Percentiles rank a stretch among this genome's conserved stretches.
These are phyloP conservation scores for Boechera stricta DNA, from an alignment of 345 rosid species.

Conservation along the genomic window DNA sequence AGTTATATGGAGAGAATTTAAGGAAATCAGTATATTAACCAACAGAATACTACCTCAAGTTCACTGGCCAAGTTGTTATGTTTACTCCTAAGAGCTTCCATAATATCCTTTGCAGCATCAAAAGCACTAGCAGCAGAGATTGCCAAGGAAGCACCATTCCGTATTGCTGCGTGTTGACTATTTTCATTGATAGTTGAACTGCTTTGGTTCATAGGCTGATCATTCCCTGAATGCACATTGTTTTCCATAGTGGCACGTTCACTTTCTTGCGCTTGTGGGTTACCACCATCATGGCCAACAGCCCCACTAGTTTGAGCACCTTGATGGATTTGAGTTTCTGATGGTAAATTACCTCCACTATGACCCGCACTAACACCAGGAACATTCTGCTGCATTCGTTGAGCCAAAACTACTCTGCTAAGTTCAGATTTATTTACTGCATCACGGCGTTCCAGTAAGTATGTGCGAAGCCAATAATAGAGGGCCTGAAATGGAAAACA, in stretches of 20 bases:
- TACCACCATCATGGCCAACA: conserved; percentile 72
- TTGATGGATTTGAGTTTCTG: conserved; percentile 74
- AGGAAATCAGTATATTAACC: conserved; percentile 20
- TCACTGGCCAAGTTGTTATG: conserved; percentile 92
- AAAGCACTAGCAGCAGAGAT: conserved; percentile 90
- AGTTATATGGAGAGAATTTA: background rate
- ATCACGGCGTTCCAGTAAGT: conserved; percentile 97
- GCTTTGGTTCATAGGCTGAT: conserved; percentile 75
- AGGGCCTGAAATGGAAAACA: conserved; percentile 63
- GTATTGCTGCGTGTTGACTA: conserved; percentile 68
- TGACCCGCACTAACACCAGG: conserved; percentile 62
- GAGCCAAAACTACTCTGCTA: conserved; percentile 78
- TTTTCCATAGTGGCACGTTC: conserved; percentile 67
- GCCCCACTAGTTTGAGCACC: conserved; percentile 60
- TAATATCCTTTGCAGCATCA: conserved; percentile 95
- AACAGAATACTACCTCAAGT: conserved; percentile 72
- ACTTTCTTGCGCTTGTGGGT: conserved; percentile 76
- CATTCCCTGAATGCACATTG: conserved; percentile 65
- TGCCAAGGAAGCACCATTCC: conserved; percentile 64
- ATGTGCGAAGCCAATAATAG: conserved; percentile 98
- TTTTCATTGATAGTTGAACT: conserved; percentile 66
- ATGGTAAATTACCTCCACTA: conserved; percentile 54
- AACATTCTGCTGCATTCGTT: conserved; percentile 80
- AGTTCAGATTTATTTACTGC: conserved; percentile 87
- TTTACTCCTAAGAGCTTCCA: conserved; percentile 96